Conservation (phyloP, 352 stramenopile species). For the Globisporangium polare region DNA sequence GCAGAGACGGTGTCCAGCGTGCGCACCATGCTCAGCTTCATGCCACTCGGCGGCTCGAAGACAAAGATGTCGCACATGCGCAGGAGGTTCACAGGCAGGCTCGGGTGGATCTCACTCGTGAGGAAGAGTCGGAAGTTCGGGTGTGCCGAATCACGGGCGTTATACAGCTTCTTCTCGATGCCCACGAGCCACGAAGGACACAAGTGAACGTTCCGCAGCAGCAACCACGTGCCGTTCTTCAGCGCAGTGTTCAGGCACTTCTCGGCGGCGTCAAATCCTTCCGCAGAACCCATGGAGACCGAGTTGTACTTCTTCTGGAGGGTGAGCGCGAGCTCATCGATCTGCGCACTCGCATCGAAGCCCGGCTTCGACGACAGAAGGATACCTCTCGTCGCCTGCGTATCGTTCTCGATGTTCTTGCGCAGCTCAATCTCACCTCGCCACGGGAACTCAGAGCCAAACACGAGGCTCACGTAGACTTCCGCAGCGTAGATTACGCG, state of each 20-base stretch:
- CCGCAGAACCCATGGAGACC: constrained; percentile 97
- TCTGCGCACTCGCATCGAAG: constrained; percentile 97
- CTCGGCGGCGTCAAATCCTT: constrained; percentile 96
- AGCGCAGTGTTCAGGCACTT: constrained; percentile 92
- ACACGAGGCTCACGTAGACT: constrained; percentile 74
- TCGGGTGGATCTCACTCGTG: constrained; percentile 97
- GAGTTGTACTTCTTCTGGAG: constrained; percentile 93
- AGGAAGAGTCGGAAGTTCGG: constrained; percentile 92
- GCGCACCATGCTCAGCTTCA: constrained; percentile 96
- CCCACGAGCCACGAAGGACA: constrained; percentile 96
- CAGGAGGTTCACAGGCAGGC: constrained; percentile 95
- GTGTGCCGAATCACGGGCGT: constrained; percentile 64
- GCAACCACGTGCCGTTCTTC: constrained; percentile 96
- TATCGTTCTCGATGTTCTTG: constrained; percentile 91
- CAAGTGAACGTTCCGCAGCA: constrained; percentile 99
- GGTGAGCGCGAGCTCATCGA: constrained; percentile 92
- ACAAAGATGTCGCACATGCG: constrained; percentile 97
- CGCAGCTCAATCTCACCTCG: constrained; percentile 92
- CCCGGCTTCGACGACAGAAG: constrained; percentile 96
- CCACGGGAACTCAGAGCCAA: constrained; percentile 94
- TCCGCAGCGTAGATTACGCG: constrained; percentile 82
- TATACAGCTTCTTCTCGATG: constrained; percentile 97
- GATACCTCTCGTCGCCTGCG: constrained; percentile 89
- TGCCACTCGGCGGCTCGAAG: constrained; percentile 96
- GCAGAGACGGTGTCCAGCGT: constrained; percentile 93